Evolutionary conservation across 108 stramenopile species (phyloP).

Genomic region (Discostella stelligeroides): DNA sequence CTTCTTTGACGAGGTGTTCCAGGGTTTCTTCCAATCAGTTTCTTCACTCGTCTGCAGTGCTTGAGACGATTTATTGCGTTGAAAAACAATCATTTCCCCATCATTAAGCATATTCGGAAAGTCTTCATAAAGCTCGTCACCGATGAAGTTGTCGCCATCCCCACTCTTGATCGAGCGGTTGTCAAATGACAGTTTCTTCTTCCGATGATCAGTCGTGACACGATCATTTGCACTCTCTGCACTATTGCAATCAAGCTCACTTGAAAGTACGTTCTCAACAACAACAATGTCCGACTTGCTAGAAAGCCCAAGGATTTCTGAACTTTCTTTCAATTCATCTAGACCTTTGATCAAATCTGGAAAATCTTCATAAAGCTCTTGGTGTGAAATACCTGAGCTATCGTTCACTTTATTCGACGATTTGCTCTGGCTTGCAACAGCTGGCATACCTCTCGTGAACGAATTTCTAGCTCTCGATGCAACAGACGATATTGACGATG

Average conservation of each 20-base stretch:
- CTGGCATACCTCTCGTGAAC: constrained; percentile 3
- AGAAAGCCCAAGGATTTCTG: too few species aligned
- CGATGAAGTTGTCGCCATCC: constrained; percentile 3
- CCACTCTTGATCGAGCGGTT: constrained; percentile 16
- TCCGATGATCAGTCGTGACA: background rate
- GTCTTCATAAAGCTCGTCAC: constrained; percentile 35
- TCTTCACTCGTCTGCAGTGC: constrained; percentile 13
- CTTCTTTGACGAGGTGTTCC: constrained; percentile 25
- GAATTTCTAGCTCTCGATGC: constrained; percentile 35
- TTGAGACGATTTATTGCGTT: constrained; percentile 13
- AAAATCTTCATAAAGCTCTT: background rate
- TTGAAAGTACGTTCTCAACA: too few species aligned
- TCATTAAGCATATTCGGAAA: constrained; percentile 20
- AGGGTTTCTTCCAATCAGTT: constrained; percentile 35
- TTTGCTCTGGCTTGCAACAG: background rate
- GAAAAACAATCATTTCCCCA: constrained; percentile 1
- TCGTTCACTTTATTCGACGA: background rate
- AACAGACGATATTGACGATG: constrained; percentile 47
- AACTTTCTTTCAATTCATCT: too few species aligned
- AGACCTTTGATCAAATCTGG: too few species aligned
- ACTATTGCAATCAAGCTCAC: too few species aligned
- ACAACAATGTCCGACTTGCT: too few species aligned
- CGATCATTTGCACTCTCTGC: too few species aligned
- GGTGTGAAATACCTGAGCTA: constrained; percentile 7
- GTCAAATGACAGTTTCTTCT: background rate